Percentiles rank a stretch among this genome's conserved stretches.
Evolutionary conservation across 306 rosid species (phyloP).

Genomic region (Arachis hypogaea): DNA sequence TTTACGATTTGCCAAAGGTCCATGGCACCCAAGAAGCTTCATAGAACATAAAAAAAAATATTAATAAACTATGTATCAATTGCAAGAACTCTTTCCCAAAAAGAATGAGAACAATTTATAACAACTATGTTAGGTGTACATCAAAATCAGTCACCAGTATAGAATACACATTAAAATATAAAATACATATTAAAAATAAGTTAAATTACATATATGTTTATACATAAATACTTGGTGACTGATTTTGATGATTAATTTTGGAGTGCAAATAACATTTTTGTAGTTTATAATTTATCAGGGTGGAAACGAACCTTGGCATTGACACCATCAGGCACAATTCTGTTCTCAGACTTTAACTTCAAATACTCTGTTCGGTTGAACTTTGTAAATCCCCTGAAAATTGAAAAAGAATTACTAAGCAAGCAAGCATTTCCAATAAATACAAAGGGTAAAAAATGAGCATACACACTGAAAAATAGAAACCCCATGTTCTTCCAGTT

Average conservation of each 20-base stretch:
- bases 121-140: no score
- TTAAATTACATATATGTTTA: no score
- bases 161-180: no score
- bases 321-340: constrained; percentile 76
- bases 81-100: neutral
- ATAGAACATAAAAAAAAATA: neutral
- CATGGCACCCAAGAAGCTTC: constrained; percentile 88
- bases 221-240: no score
- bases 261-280: no score
- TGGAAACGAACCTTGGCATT: constrained; percentile 68
- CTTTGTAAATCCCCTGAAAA: constrained; percentile 86
- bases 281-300: no score
- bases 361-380: constrained; percentile 62
- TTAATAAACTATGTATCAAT: neutral
- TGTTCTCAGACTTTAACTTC: constrained; percentile 64
- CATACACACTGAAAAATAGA: neutral
- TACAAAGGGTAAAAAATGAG: neutral
- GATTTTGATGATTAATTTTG: no score
- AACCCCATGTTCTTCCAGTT: no score
- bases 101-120: neutral
- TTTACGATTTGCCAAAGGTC: constrained; percentile 63
- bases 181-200: no score
- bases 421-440: neutral
- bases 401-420: neutral
- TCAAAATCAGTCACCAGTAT: no score